Conservation (phyloP, 805 yeast genomes). For the Ogataea dorogensis region DNA sequence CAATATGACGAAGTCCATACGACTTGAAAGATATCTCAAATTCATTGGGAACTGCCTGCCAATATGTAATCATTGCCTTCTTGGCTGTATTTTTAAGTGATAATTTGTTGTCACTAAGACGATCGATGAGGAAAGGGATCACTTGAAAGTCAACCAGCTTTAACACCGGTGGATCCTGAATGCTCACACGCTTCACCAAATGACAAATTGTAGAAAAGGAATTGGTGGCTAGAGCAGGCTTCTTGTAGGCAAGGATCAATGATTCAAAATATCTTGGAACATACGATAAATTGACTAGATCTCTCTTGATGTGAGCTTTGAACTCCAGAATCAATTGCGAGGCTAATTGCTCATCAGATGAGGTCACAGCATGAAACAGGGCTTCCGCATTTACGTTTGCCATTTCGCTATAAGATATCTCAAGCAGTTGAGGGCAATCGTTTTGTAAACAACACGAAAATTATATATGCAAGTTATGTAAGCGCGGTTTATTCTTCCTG, state of each 20-base stretch:
- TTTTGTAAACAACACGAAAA: slow-evolving; percentile 13
- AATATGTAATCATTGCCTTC: slow-evolving; percentile 51
- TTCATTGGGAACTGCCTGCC: slow-evolving; percentile 49
- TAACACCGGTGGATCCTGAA: slow-evolving; percentile 50
- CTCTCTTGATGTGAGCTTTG: slow-evolving; percentile 55
- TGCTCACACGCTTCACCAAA: slow-evolving; percentile 54
- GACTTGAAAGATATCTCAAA: slow-evolving; percentile 47
- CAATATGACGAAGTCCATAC: slow-evolving; percentile 41
- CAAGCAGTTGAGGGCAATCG: slow-evolving; percentile 1
- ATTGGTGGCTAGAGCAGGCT: slow-evolving; percentile 39
- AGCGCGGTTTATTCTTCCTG: slow-evolving; percentile 19
- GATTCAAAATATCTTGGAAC: slow-evolving; percentile 53
- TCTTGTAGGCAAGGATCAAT: slow-evolving; percentile 44
- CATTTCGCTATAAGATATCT: slow-evolving; percentile 9
- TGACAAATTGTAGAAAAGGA: slow-evolving; percentile 56
- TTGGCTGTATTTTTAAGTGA: slow-evolving; percentile 43
- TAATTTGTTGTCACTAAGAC: slow-evolving; percentile 42
- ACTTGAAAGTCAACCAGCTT: slow-evolving; percentile 42
- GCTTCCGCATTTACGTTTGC: slow-evolving; percentile 25
- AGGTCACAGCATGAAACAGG: slow-evolving; percentile 26
- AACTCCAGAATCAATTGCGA: slow-evolving; percentile 34
- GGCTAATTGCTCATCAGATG: slow-evolving; percentile 19
- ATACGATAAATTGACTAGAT: slow-evolving; percentile 47
- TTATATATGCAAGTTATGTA: background rate
- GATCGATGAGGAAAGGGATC: slow-evolving; percentile 50